Evolutionary conservation across 129 eudicot genomes (phyloP).

Genomic region (Kitagawia praeruptora): DNA sequence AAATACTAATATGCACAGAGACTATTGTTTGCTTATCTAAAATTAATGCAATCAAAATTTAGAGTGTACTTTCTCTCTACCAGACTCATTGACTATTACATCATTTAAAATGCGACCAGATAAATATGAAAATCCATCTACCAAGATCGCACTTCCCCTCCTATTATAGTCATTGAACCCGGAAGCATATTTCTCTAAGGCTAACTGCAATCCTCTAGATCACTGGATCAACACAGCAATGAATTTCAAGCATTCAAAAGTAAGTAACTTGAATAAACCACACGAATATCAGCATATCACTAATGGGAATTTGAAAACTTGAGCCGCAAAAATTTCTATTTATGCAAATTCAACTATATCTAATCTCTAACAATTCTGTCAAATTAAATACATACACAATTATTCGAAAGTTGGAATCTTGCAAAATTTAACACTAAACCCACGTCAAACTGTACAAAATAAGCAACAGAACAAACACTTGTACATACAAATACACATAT

Average conservation of each 20-base stretch:
- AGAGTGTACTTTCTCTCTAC: background rate
- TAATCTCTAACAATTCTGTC: background rate
- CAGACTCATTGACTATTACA: background rate
- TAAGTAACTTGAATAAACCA: too few relatives aligned
- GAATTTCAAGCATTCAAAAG: background rate
- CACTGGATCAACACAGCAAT: background rate
- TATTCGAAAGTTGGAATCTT: background rate
- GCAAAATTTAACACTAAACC: background rate
- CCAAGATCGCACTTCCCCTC: background rate
- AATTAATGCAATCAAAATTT: background rate
- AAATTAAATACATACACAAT: background rate
- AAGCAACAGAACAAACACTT: too few relatives aligned
- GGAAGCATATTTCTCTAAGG: background rate
- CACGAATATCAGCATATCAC: background rate
- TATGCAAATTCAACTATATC: too few relatives aligned
- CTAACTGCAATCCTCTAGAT: background rate
- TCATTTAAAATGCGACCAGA: background rate
- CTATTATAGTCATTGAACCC: background rate
- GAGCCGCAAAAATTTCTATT: background rate
- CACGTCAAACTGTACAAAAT: background rate
- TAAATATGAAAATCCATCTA: background rate
- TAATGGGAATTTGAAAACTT: background rate
- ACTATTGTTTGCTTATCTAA: background rate
- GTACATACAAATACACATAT: too few relatives aligned
- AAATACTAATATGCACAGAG: background rate